phyloP scores from a whole-genome alignment of 2,329 filamentous ascomycete genomes.

The Sporothrix brasiliensis region DNA sequence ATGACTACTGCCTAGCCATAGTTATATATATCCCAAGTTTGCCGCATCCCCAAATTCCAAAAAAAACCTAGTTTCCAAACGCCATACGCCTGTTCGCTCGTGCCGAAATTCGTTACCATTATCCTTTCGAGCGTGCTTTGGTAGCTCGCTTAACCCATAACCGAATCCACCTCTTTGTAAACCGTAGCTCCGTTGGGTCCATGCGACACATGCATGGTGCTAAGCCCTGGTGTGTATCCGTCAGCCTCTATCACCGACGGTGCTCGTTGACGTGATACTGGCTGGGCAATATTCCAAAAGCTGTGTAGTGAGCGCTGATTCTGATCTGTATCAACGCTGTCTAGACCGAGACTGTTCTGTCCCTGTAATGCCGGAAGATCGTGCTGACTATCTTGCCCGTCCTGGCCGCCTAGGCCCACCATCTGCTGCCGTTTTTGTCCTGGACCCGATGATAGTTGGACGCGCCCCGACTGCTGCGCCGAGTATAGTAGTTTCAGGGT shows the following conservation, averaged over 20 bases:
- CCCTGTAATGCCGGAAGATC: background rate
- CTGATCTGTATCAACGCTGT: constrained; percentile 30
- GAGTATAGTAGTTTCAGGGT: constrained; percentile 62
- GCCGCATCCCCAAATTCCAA: too few relatives aligned
- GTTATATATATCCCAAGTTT: background rate
- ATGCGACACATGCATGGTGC: background rate
- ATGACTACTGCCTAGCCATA: background rate
- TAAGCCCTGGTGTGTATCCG: background rate
- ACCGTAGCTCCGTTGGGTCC: background rate
- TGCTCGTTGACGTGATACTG: constrained; percentile 35
- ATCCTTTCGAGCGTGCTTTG: background rate
- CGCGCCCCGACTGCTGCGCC: constrained; percentile 41
- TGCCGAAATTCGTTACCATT: background rate
- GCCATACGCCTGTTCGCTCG: background rate
- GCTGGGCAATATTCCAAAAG: constrained; percentile 59
- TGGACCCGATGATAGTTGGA: background rate
- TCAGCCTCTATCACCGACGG: background rate
- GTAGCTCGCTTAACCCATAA: background rate
- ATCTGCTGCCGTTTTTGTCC: background rate
- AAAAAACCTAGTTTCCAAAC: background rate
- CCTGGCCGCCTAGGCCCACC: background rate
- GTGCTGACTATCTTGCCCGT: background rate
- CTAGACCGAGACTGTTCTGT: background rate
- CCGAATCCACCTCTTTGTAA: background rate
- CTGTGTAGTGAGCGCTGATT: constrained; percentile 60